Base-by-base conservation (phyloP, 192 early-diverging fungal genomes). In the Haplosporangium gracile region DNA sequence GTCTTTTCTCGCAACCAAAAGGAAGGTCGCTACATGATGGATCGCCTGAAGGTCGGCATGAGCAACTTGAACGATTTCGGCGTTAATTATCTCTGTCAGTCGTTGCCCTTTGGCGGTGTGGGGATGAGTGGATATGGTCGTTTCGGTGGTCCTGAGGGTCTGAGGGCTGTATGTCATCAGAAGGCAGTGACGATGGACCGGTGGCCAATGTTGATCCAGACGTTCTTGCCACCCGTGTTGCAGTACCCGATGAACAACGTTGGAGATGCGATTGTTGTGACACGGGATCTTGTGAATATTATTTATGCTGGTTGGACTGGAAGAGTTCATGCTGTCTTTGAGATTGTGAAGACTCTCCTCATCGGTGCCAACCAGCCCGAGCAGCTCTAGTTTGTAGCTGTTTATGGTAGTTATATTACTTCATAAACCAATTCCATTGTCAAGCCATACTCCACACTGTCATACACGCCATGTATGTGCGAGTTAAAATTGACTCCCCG, bases 31-130 rank as follows among this genome's bases (percentile, higher is more conserved):
- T 83, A 90, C 15, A 90, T 97, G 34, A 92, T 92, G n/a, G 83
- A 91, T 32, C 84, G 81, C 22, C 83, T 97, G 65, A 92, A 92
- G 76, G 90, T 91, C 0, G 97, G 97, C 22, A 96, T 96, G 95
- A 86, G 92, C 69, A 97, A 97, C 68, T 88, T 97, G 76, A 97
- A 97, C 83, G 97, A 97, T 81, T 97, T 96, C 80, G 97, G 91
- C 24, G 93, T 94, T 77, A 96, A 94, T 72, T 97, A 97, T 74
- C 90, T 97, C 7, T 96, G 95, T 87, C 95, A 97, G 81, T 90
- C 93, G 4, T 79, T 97, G 73, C 96, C 96, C 3, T 97, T 97
- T 90, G 96, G 96, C 70, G 96, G 96, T 74, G 94, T 97, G 11
- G 94, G 94, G 24, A 93, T 91, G 45, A 94, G 93, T 73, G 96